Base-by-base conservation (phyloP, 176 grass and related monocot species). In the Eleusine indica region DNA sequence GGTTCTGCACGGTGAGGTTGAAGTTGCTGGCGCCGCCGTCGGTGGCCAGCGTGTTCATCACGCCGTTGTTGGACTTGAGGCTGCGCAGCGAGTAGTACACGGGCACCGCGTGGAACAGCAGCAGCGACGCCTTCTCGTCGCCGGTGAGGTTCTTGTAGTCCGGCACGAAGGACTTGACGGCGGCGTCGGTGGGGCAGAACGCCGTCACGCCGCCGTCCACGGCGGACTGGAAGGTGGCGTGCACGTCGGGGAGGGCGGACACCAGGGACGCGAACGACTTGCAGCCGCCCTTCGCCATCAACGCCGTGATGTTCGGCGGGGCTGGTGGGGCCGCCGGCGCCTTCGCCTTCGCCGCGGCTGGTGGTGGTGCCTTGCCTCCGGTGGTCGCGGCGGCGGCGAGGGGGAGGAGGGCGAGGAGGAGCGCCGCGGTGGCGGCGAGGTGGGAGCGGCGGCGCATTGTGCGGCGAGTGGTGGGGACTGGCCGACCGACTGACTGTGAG, bases 1-100 rank as follows among this genome's bases (percentile, higher is more conserved):
- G 66, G 66, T 97, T 92, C 92, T 94, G 92, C 48, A 97, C 86
- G 28, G 94, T 97, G 88, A 91, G 83, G 82, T 94, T 97, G 88
- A 84, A 97, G 86, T 92, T 92, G 73, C 73, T 87, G 47, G 90
- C 48, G 12, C 86, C 66, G 56, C 94, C 94, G 66, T 97, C 94
- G 30, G 94, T 97, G 83, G 94, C 94, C 19, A 94, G 91, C 30
- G 91, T 97, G 86, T 94, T 97, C 86, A 93, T 89, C 78, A 91
- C 87, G 18, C 94, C 94, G 42, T 97, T 97, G 91, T 69, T 93
- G 60, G 94, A 89, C 70, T 97, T 93, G 74, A 97, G 91, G 48
- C 83, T 70, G n/a, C 52, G 49, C 48, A 83, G 47, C 58, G 94
- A 83, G 91, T 89, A 93, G 89, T 97, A 97, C 6, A 91, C 94